Evolutionary conservation across 768 basidiomycete genomes (phyloP).

Genomic region (Hirschioporus abietinus): DNA sequence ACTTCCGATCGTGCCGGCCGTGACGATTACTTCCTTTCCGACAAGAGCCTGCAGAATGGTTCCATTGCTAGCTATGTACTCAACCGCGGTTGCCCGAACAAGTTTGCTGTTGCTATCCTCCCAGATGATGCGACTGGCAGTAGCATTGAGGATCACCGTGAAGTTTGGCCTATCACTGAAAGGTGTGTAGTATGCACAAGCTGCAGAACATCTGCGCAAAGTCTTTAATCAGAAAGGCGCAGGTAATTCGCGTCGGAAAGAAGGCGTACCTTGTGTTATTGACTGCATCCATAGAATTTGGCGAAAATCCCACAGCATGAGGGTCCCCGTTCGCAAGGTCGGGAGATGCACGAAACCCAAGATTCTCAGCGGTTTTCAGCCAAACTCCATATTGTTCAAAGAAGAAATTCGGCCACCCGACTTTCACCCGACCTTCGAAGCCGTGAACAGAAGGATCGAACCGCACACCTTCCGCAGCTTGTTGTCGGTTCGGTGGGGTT

Average conservation of each 20-base stretch:
- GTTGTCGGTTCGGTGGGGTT: conserved; percentile 41
- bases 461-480: conserved; percentile 37
- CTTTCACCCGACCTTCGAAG: conserved; percentile 43
- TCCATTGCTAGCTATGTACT: conserved; percentile 37
- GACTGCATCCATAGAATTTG: conserved; percentile 10
- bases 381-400: neutral
- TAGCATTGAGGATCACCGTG: conserved; percentile 44
- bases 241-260: neutral
- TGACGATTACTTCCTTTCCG: conserved; percentile 45
- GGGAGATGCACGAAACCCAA: neutral
- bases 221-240: conserved; percentile 28
- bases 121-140: conserved; percentile 45
- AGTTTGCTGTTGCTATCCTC: conserved; percentile 25
- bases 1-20: conserved; percentile 44
- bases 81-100: conserved; percentile 39
- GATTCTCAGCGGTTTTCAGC: conserved; percentile 11
- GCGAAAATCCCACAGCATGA: conserved; percentile 10
- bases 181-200: conserved; percentile 51
- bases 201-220: conserved; percentile 27
- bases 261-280: conserved; percentile 9
- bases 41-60: conserved; percentile 37
- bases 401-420: conserved; percentile 38
- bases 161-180: conserved; percentile 45
- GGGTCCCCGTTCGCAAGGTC: conserved; percentile 11
- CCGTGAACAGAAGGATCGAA: conserved; percentile 45